Evolutionary conservation across 1,284 basidiomycete species (phyloP), one percentile per base, ranked within the genome.

Genomic region (Ganoderma lingzhi): DNA sequence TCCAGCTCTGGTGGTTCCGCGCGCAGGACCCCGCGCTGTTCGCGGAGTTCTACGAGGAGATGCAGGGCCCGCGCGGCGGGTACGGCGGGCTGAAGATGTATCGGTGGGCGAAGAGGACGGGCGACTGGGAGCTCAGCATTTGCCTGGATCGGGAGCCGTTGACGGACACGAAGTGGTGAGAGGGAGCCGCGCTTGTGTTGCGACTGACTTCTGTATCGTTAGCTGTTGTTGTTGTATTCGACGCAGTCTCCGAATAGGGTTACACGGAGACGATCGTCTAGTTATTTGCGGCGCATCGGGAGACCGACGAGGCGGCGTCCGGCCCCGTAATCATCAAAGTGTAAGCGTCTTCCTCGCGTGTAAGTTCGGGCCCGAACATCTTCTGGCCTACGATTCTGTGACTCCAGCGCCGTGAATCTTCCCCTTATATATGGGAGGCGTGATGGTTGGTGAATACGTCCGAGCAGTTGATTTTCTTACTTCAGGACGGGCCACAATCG

Each of bases 1-100:
- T 84, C 59, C 72, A 80, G 51, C 74, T 78, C 17, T 75, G 78
- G 65, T 78, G 82, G 75, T 23, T 72, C 51, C 60, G 63, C 35
- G 51, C n/a, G n/a, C 68, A 63, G 42, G 71, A 69, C 42, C 68
- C 61, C 1, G 45, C 8, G 62, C 23, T 73, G 56, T 76, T 76
- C 39, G 65, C 59, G n/a, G 71, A 73, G 59, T 75, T 76, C 19
- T 60, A 64, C 37, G 63, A 12, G 19, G 73, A 76, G 61, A 74
- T 74, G 64, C 42, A 62, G 35, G 72, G 74, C 6, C 71, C 71
- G 32, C 61, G 72, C n/a, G 71, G 74, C 1, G 70, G 65, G 32
- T 71, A 73, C 14, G 68, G 66, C 6, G 76, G 75, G 2, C 35
- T 74, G 65, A 80, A 80, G 72, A 78, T 79, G 74, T 80, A 80